These are phyloP conservation scores for Durio zibethinus DNA, from an alignment of 345 rosid genomes.

Conservation along the genomic window DNA sequence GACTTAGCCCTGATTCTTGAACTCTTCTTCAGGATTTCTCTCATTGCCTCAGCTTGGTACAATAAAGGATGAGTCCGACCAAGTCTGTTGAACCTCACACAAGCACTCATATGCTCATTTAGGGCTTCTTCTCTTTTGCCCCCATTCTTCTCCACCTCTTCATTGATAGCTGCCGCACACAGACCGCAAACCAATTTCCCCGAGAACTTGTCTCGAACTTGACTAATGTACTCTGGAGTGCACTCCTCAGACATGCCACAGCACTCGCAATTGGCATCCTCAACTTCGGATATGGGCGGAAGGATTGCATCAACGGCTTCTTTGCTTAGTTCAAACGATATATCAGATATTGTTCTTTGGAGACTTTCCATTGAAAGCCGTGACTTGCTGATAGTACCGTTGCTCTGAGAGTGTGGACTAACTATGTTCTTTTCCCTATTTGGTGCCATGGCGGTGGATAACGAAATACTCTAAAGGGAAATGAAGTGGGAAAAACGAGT, in stretches of 20 bases:
- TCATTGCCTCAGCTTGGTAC: constrained; percentile 83
- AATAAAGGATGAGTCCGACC: constrained; percentile 71
- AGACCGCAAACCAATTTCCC: constrained; percentile 81
- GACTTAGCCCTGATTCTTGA: constrained; percentile 34
- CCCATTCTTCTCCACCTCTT: constrained; percentile 57
- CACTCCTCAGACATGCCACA: constrained; percentile 94
- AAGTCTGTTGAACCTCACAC: constrained; percentile 61
- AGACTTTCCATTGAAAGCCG: constrained; percentile 42
- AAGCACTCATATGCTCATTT: constrained; percentile 58
- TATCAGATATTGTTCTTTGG: constrained; percentile 65
- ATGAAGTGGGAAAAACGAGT: neutral
- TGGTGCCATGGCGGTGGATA: constrained; percentile 36
- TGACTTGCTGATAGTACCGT: constrained; percentile 14
- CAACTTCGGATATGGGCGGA: constrained; percentile 54
- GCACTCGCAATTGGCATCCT: constrained; percentile 84
- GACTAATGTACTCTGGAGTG: constrained; percentile 60
- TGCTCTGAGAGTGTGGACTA: constrained; percentile 12
- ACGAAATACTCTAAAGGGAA: neutral
- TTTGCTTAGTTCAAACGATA: constrained; percentile 49
- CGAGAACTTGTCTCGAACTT: constrained; percentile 43
- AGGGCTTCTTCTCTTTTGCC: constrained; percentile 65
- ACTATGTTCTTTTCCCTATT: constrained; percentile 21
- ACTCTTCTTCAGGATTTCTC: constrained; percentile 63
- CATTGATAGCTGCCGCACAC: constrained; percentile 70
- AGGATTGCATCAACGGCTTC: constrained; percentile 34